A percentile compares a stretch with the other conserved stretches of the same genome.
Evolutionary conservation across 106 monocot species (phyloP).

Genomic region (Allium sativum): DNA sequence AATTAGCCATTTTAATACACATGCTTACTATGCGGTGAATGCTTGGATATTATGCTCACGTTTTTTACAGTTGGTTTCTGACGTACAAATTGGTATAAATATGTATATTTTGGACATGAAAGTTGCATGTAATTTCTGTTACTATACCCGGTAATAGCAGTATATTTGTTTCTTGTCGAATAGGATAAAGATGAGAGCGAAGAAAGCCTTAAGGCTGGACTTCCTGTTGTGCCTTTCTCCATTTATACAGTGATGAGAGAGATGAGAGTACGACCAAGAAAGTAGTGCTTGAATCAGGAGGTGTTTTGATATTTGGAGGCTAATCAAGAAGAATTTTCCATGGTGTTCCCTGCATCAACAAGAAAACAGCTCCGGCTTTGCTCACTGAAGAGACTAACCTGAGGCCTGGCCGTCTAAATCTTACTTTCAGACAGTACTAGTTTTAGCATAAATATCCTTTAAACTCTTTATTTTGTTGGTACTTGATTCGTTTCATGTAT

Average conservation of each 20-base stretch:
- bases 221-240: slow-evolving; percentile 66
- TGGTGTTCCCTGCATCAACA: slow-evolving; percentile 30
- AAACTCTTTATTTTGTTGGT: background rate
- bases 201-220: slow-evolving; percentile 27
- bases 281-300: slow-evolving; percentile 48
- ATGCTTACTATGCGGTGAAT: too few relatives aligned
- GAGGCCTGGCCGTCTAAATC: slow-evolving; percentile 42
- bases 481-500: too few relatives aligned
- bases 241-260: slow-evolving; percentile 31
- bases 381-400: slow-evolving; percentile 30
- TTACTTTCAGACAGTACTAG: slow-evolving; percentile 55
- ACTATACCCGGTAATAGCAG: background rate
- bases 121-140: too few relatives aligned
- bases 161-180: background rate
- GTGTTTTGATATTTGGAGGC: slow-evolving; percentile 60
- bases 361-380: slow-evolving; percentile 26
- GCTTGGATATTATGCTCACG: too few relatives aligned
- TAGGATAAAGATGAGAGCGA: slow-evolving; percentile 61
- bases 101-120: too few relatives aligned
- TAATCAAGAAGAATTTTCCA: slow-evolving; percentile 46
- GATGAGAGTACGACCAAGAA: slow-evolving; percentile 20
- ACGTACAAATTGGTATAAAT: too few relatives aligned
- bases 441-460: background rate
- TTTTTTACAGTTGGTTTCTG: too few relatives aligned
- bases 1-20: too few relatives aligned